Conservation (phyloP, 805 yeast species). For the Wickerhamomyces chambardii region DNA sequence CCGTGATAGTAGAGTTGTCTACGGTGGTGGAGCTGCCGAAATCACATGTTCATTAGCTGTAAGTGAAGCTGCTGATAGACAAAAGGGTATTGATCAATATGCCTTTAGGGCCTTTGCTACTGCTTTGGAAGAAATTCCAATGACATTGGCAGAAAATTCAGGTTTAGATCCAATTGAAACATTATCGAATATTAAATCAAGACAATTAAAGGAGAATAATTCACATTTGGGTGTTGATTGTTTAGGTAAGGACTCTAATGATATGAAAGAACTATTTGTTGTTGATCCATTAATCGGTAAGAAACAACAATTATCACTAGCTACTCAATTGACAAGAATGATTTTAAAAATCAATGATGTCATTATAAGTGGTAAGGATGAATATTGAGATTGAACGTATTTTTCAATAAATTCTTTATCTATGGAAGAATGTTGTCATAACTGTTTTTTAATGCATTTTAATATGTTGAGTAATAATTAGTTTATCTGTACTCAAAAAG, state of each 20-base stretch:
- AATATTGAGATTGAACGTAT: slow-evolving; percentile 26
- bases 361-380: slow-evolving; percentile 82
- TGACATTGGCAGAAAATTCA: slow-evolving; percentile 94
- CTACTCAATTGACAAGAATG: slow-evolving; percentile 97
- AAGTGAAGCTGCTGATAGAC: slow-evolving; percentile 83
- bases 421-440: no score
- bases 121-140: slow-evolving; percentile 88
- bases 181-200: slow-evolving; percentile 72
- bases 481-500: no score
- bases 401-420: no score
- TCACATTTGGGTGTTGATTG: slow-evolving; percentile 89
- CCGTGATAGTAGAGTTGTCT: slow-evolving; percentile 88
- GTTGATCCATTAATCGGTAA: slow-evolving; percentile 97
- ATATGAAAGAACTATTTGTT: slow-evolving; percentile 91
- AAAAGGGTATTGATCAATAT: slow-evolving; percentile 93
- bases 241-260: slow-evolving; percentile 77
- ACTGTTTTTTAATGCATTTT: no score
- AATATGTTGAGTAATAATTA: no score
- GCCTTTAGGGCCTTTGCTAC: slow-evolving; percentile 93
- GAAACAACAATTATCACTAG: slow-evolving; percentile 89
- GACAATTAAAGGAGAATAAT: slow-evolving; percentile 66
- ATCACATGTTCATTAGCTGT: slow-evolving; percentile 89
- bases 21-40: slow-evolving; percentile 99
- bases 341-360: slow-evolving; percentile 95
- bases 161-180: slow-evolving; percentile 94